phyloP scores from a whole-genome alignment of 2,329 filamentous ascomycete species.

The Fusarium napiforme region DNA sequence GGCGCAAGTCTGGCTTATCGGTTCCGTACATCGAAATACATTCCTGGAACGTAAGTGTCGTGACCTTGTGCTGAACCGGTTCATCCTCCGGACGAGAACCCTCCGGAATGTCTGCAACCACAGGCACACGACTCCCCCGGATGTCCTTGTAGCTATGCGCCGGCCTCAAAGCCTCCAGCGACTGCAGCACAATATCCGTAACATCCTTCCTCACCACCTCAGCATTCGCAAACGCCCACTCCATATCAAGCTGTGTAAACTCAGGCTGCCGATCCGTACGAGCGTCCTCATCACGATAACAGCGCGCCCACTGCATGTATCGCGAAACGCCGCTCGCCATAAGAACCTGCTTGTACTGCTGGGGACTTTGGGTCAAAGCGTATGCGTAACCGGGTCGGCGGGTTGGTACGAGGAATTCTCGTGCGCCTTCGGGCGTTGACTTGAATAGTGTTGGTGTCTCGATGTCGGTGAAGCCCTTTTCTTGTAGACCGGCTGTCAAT shows the following conservation, averaged over 20 bases:
- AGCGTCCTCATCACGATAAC: conserved; percentile 94
- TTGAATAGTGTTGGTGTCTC: conserved; percentile 97
- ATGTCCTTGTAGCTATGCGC: conserved; percentile 72
- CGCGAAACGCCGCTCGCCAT: conserved; percentile 87
- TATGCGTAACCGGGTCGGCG: conserved; percentile 81
- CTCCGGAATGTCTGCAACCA: conserved; percentile 43
- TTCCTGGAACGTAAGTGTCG: conserved; percentile 51
- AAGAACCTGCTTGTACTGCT: conserved; percentile 98
- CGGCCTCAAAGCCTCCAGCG: conserved; percentile 45
- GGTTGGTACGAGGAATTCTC: conserved; percentile 94
- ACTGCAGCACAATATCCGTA: conserved; percentile 49
- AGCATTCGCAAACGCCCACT: conserved; percentile 83
- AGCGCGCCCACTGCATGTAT: conserved; percentile 94
- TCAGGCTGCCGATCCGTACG: conserved; percentile 94
- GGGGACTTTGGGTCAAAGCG: conserved; percentile 93
- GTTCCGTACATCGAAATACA: conserved; percentile 83
- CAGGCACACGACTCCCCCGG: conserved; percentile 49
- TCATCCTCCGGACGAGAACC: conserved; percentile 23
- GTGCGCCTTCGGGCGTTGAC: conserved; percentile 93
- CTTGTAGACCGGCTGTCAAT: conserved; percentile 64
- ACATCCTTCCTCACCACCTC: conserved; percentile 49
- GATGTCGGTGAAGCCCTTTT: conserved; percentile 76
- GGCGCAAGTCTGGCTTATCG: conserved; percentile 91
- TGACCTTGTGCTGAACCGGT: conserved; percentile 48
- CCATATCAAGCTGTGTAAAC: conserved; percentile 93